Conservation (phyloP, 495 filamentous ascomycete genomes). For the Aspergillus nidulans region DNA sequence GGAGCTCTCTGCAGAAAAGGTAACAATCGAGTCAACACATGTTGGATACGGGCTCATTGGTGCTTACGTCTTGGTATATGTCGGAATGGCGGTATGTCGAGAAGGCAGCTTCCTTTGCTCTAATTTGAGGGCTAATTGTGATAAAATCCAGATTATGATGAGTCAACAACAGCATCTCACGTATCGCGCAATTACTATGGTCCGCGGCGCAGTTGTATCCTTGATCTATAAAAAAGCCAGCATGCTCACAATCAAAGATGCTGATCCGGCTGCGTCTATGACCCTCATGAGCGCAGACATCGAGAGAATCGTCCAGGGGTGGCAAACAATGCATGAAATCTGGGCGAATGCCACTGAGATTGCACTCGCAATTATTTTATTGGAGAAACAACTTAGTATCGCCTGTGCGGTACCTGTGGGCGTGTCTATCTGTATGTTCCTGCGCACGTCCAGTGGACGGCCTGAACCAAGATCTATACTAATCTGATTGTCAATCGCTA, state of each 20-base stretch:
- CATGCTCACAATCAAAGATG: constrained; percentile 37
- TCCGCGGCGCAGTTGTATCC: constrained; percentile 53
- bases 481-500: constrained; percentile 11
- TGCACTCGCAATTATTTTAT: constrained; percentile 52
- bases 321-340: constrained; percentile 51
- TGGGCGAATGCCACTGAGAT: constrained; percentile 60
- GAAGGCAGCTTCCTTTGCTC: constrained; percentile 33
- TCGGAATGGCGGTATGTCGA: constrained; percentile 57
- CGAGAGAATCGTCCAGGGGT: constrained; percentile 48
- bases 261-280: constrained; percentile 49
- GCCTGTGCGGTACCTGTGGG: constrained; percentile 49
- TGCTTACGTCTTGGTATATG: constrained; percentile 59
- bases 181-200: constrained; percentile 58
- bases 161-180: constrained; percentile 52
- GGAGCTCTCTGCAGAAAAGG: constrained; percentile 40
- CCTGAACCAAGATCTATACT: no score
- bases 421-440: constrained; percentile 42
- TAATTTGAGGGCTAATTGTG: background rate
- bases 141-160: constrained; percentile 35
- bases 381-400: constrained; percentile 54
- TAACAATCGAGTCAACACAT: constrained; percentile 37
- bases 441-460: no score
- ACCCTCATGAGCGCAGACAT: constrained; percentile 65
- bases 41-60: constrained; percentile 62
- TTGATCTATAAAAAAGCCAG: constrained; percentile 54